Evolutionary conservation across 306 rosid species (phyloP), one percentile per base, ranked within the genome.

Genomic region (Lathyrus aphaca): DNA sequence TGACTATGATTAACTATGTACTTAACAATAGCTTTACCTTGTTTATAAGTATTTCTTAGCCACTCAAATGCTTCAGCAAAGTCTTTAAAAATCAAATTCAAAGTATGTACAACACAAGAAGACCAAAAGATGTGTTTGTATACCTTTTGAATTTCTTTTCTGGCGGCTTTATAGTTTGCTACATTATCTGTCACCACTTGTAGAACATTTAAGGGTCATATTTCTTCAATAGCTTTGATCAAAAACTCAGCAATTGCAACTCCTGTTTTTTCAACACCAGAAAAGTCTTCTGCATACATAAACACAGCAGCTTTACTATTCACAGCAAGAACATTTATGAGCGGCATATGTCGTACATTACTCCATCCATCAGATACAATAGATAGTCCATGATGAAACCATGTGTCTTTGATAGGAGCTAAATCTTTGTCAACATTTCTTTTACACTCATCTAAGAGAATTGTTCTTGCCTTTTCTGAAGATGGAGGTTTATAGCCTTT

Each of bases 401-500:
- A 64, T 6, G 69, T 64, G 1, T 58, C 64, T 58, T 58, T 30
- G 42, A 58, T 8, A 7, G 6, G 59, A 30, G 13, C 23, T 13
- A 58, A 32, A 17, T 53, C 23, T 6, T 30, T 58, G 5, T 60
- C n/a, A 15, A 37, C 46, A 6, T 2, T 2, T 37, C 66, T 60
- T 5, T 60, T 37, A 7, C 61, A 37, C 21, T 60, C 66, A 15
- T 60, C 46, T 8, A 60, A 37, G 1, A 60, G 1, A 35, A 60
- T 0, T 0, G 27, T 60, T 16, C 46, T 10, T 35, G 46, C 66
- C 27, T 60, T 60, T 60, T 60, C 23, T 3, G 5, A 62, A 40
- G 35, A 63, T 0, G 18, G 68, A 11, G 68, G 37, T 6, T 42
- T 63, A 37, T 63, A 59, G 2, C 66, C 44, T 16, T 59, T 59